Evolutionary conservation across 768 basidiomycete species (phyloP).

Genomic region (Macrolepiota fuliginosa): DNA sequence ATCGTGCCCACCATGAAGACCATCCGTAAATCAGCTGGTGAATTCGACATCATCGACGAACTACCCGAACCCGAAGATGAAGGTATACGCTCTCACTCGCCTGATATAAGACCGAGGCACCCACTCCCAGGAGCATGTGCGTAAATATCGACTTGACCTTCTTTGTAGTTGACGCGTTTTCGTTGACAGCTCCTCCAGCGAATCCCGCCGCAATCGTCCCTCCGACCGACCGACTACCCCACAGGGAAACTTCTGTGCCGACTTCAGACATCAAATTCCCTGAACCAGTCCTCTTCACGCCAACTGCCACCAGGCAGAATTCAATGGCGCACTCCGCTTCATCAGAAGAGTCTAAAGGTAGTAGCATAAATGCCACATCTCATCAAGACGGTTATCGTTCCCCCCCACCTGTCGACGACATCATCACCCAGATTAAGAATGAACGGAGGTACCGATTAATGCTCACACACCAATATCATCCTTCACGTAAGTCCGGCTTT

Average conservation of each 20-base stretch:
- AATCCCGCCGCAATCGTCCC: not conserved
- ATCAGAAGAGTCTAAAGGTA: constrained; percentile 22
- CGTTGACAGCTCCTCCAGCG: not conserved
- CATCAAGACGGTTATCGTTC: constrained; percentile 31
- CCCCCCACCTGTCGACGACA: constrained; percentile 34
- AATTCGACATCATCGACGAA: constrained; percentile 16
- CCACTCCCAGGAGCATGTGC: constrained; percentile 12
- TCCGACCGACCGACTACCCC: constrained; percentile 6
- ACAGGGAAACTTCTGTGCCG: constrained; percentile 30
- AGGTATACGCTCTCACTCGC: constrained; percentile 20
- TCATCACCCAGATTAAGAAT: constrained; percentile 41
- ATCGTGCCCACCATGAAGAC: constrained; percentile 45
- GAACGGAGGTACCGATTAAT: constrained; percentile 70
- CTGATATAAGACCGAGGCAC: constrained; percentile 36
- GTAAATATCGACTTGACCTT: not conserved
- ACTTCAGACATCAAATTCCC: constrained; percentile 30
- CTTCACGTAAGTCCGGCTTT: constrained; percentile 47
- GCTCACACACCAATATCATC: constrained; percentile 67
- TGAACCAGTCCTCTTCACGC: constrained; percentile 32
- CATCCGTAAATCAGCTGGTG: constrained; percentile 31
- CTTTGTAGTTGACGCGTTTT: not conserved
- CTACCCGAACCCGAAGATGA: constrained; percentile 6
- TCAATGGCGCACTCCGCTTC: constrained; percentile 28
- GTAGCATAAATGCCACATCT: constrained; percentile 10
- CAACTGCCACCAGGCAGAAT: constrained; percentile 26